Percentiles rank a stretch among this genome's conserved stretches.
These are phyloP conservation scores for Calocera cornea DNA, from an alignment of 768 basidiomycete genomes.

Conservation along the genomic window DNA sequence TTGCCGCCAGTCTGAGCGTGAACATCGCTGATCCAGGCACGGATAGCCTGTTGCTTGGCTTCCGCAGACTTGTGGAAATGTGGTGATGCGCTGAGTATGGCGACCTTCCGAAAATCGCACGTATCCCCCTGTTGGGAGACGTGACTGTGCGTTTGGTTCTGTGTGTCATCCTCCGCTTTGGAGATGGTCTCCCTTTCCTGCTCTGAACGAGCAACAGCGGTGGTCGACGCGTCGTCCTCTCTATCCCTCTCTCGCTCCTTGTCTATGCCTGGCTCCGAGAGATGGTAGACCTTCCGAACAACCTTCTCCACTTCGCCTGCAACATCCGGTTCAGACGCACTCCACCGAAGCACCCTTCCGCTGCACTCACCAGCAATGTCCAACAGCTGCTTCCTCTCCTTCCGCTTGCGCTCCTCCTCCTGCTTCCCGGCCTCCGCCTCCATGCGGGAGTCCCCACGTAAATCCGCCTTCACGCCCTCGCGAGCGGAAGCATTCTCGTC, in stretches of 20 bases:
- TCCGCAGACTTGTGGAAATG: too few relatives aligned
- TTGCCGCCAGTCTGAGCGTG: background rate
- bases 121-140: too few relatives aligned
- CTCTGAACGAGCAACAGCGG: background rate
- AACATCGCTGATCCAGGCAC: background rate
- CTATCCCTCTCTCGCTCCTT: background rate
- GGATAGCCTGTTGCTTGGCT: background rate
- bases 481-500: background rate
- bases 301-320: background rate
- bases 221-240: background rate
- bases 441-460: background rate
- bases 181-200: background rate
- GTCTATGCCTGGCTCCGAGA: background rate
- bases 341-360: background rate
- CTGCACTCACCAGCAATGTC: background rate
- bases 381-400: background rate
- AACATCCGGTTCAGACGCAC: background rate
- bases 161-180: background rate
- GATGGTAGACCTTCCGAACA: background rate
- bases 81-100: background rate
- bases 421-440: background rate
- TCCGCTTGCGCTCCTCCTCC: background rate
- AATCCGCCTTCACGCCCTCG: background rate
- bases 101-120: background rate
- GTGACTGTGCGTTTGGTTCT: background rate